These are phyloP conservation scores for Capronia epimyces DNA, from an alignment of 2,329 filamentous ascomycete genomes.

Conservation along the genomic window DNA sequence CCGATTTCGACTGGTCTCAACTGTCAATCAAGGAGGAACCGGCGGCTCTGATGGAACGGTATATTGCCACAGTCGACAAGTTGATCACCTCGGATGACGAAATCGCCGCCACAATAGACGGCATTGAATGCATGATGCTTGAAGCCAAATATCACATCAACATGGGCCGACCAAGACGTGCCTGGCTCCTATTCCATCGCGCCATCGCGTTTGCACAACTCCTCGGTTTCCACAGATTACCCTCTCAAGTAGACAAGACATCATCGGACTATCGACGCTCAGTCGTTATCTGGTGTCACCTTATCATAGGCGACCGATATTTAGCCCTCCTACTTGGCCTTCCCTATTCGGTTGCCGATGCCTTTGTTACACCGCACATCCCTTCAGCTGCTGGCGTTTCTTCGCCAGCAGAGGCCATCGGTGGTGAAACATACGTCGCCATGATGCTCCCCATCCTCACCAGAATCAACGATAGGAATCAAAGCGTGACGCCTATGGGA, in stretches of 20 bases:
- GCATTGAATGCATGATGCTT: constrained; percentile 50
- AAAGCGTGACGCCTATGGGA: constrained; percentile 34
- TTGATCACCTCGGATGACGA: constrained; percentile 49
- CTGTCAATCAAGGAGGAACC: constrained; percentile 38
- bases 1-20: constrained; percentile 36
- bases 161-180: constrained; percentile 51
- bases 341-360: constrained; percentile 40
- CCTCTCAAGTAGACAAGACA: constrained; percentile 30
- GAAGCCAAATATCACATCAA: constrained; percentile 51
- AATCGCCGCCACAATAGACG: constrained; percentile 47
- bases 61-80: constrained; percentile 44
- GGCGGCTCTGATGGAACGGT: constrained; percentile 43
- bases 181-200: constrained; percentile 50
- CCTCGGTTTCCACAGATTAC: constrained; percentile 43
- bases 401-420: constrained; percentile 6
- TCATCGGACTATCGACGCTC: constrained; percentile 31
- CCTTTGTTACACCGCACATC: constrained; percentile 32
- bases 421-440: constrained; percentile 32
- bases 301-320: constrained; percentile 46
- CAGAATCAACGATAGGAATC: constrained; percentile 41
- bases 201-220: constrained; percentile 51
- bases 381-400: constrained; percentile 18
- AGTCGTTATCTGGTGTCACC: constrained; percentile 38
- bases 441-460: constrained; percentile 36
- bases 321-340: constrained; percentile 51